phyloP scores from a whole-genome alignment of 306 rosid genomes.

The Styphnolobium japonicum region DNA sequence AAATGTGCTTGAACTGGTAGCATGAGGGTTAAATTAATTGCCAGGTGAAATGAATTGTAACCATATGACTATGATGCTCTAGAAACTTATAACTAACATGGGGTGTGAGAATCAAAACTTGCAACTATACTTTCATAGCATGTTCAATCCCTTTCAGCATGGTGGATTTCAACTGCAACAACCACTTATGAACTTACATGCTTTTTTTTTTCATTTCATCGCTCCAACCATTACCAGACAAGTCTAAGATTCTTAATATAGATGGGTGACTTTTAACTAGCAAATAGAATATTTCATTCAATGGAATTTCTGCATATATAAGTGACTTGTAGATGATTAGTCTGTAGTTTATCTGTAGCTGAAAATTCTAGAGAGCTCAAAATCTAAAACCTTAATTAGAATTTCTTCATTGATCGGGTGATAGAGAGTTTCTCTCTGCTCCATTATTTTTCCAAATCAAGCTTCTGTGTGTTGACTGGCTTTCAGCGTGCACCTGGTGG shows the following conservation, averaged over 20 bases:
- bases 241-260: neutral
- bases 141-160: neutral
- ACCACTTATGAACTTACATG: neutral
- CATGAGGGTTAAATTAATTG: neutral
- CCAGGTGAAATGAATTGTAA: constrained; percentile 4
- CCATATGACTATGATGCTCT: neutral
- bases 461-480: neutral
- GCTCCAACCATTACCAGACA: neutral
- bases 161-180: neutral
- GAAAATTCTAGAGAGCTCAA: neutral
- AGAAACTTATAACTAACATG: neutral
- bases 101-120: neutral
- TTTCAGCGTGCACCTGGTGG: constrained; percentile 79
- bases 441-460: neutral
- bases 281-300: neutral
- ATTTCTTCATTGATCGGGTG: neutral
- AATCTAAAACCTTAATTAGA: neutral
- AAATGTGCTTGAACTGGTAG: neutral
- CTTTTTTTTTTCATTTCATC: neutral
- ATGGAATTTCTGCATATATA: neutral
- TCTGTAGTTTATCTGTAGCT: neutral
- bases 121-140: neutral
- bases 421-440: neutral
- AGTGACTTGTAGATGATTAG: neutral
- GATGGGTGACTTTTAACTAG: neutral